Conservation (phyloP, 495 filamentous ascomycete species). For the Aspergillus taichungensis region DNA sequence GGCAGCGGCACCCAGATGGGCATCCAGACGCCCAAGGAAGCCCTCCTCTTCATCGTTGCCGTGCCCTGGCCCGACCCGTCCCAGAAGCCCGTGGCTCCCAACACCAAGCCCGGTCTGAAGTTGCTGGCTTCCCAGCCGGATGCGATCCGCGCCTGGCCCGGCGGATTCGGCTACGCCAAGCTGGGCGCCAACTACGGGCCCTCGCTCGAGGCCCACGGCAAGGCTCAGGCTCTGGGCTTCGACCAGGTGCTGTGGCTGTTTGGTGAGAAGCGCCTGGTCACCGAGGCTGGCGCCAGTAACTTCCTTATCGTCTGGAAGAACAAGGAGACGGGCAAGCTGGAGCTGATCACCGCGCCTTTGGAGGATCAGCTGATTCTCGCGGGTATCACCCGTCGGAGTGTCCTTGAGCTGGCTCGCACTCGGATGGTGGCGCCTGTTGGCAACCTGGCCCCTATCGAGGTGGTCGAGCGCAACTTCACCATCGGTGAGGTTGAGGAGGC, state of each 20-base stretch:
- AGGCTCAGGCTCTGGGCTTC: conserved; percentile 62
- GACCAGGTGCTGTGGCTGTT: conserved; percentile 93
- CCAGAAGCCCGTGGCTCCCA: conserved; percentile 19
- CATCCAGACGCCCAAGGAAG: conserved; percentile 72
- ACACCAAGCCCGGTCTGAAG: conserved; percentile 48
- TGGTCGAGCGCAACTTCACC: conserved; percentile 71
- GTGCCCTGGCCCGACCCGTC: conserved; percentile 59
- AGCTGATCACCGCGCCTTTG: conserved; percentile 77
- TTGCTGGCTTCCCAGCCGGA: conserved; percentile 71
- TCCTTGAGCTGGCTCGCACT: conserved; percentile 63
- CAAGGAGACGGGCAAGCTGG: conserved; percentile 49
- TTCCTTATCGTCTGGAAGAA: conserved; percentile 83
- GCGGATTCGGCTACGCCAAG: conserved; percentile 84
- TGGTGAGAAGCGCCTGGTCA: conserved; percentile 62
- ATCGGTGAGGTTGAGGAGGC: conserved; percentile 74
- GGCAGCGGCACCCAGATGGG: conserved; percentile 70
- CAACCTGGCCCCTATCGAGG: conserved; percentile 50
- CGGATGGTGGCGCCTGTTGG: conserved; percentile 37
- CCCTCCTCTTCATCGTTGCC: conserved; percentile 74
- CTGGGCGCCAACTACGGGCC: conserved; percentile 91
- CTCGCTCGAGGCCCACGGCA: conserved; percentile 61
- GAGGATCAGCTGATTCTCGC: conserved; percentile 75
- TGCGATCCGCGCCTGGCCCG: conserved; percentile 83
- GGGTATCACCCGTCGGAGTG: conserved; percentile 70
- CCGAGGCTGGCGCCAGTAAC: conserved; percentile 86